Base-by-base conservation (phyloP, 1,284 basidiomycete genomes). In the Athelia psychrophila region DNA sequence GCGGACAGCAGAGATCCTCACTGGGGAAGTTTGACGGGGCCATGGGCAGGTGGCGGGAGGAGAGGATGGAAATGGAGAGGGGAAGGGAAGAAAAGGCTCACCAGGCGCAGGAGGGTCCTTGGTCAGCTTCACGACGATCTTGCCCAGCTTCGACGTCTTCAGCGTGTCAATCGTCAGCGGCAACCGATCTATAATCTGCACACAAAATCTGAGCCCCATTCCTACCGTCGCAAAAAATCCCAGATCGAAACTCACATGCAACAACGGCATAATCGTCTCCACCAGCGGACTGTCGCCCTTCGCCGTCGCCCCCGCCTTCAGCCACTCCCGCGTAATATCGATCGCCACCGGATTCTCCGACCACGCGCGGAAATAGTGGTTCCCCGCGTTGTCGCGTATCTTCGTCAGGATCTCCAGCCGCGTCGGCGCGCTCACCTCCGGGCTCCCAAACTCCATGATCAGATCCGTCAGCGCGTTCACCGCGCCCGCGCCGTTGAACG, bases 281-380 rank as follows among this genome's bases (percentile, higher is more conserved):
- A 81, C 77, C 56, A 84, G 66, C 55, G 77, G 71, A 51, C 70
- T 75, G 56, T 84, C 86, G 46, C 67, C 71, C 59, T 81, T 82
- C 32, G 78, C 78, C 19, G 71, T 68, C 54, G 77, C 77, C 42
- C 80, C 84, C 3, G 83, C 74, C 68, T 85, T 88, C 53, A 92
- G 70, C 89, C 89, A 92, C 58, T 88, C 86, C 51, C 85, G 77
- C 33, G 87, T 81, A 44, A 91, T 76, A 54, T 87, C 86, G 73
- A 92, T 83, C 19, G 88, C 90, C 48, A 68, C 68, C 42, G 65
- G 20, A 64, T 88, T 89, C 65, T 89, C 88, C 19, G 82, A 77
- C 89, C 88, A 92, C 3, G 88, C 88, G 45, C 87, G 81, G 64
- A 88, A 91, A 63, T 91, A 92, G 62, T 89, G 86, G 64, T 91